A percentile compares a stretch with the other conserved stretches of the same genome.
Conservation (phyloP, 2,329 filamentous ascomycete genomes). For the Hypoxylon sp. region DNA sequence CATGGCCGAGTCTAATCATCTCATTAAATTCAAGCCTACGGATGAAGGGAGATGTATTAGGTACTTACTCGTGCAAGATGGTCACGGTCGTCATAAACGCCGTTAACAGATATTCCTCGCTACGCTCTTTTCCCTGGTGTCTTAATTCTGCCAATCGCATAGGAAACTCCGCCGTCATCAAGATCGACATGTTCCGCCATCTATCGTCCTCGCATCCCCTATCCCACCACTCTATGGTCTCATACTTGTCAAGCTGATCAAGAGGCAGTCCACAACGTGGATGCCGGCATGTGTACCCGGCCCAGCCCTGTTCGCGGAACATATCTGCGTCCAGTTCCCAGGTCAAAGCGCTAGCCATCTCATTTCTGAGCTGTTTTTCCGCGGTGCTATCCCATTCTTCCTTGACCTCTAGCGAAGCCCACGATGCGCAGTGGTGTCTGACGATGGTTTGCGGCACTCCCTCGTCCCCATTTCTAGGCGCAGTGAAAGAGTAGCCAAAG, state of each 20-base stretch:
- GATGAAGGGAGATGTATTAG: background rate
- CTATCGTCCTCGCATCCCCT: slow-evolving; percentile 28
- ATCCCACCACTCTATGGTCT: slow-evolving; percentile 49
- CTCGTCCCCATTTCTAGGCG: background rate
- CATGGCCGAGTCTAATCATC: slow-evolving; percentile 52
- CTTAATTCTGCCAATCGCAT: slow-evolving; percentile 49
- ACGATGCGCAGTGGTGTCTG: slow-evolving; percentile 48
- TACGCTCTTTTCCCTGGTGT: slow-evolving; percentile 38
- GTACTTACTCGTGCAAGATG: slow-evolving; percentile 55
- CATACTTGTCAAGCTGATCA: slow-evolving; percentile 47
- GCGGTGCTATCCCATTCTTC: slow-evolving; percentile 46
- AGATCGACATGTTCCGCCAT: slow-evolving; percentile 49
- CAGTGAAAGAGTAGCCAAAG: slow-evolving; percentile 21
- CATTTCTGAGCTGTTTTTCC: slow-evolving; percentile 36
- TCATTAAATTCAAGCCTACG: slow-evolving; percentile 9
- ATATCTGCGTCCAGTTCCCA: slow-evolving; percentile 55
- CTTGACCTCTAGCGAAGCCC: slow-evolving; percentile 44
- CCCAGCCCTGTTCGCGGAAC: slow-evolving; percentile 52
- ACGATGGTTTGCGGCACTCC: slow-evolving; percentile 46
- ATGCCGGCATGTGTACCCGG: slow-evolving; percentile 55
- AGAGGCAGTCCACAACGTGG: slow-evolving; percentile 45
- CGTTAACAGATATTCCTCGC: slow-evolving; percentile 55
- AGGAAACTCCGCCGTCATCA: slow-evolving; percentile 53
- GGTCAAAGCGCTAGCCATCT: slow-evolving; percentile 45
- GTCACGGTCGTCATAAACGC: slow-evolving; percentile 56